These are phyloP conservation scores for Talaromyces sp. DNA, from an alignment of 2,329 filamentous ascomycete species.

Conservation along the genomic window DNA sequence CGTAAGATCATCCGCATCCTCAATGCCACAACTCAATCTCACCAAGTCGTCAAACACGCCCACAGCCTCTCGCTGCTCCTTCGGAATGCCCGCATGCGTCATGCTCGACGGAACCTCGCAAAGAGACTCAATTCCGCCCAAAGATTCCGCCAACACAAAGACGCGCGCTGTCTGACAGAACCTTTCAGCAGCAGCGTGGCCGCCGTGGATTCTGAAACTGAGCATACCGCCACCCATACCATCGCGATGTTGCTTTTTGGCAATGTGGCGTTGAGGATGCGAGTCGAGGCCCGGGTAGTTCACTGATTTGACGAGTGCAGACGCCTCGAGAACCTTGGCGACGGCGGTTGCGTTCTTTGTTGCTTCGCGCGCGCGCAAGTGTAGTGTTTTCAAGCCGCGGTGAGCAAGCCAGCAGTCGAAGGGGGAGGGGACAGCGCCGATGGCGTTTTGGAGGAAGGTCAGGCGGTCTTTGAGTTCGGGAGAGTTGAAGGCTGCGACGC, in stretches of 20 bases:
- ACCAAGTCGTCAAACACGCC: slow-evolving; percentile 95
- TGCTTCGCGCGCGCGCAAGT: slow-evolving; percentile 84
- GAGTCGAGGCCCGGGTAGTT: slow-evolving; percentile 92
- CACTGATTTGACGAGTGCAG: slow-evolving; percentile 78
- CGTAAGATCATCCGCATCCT: slow-evolving; percentile 81
- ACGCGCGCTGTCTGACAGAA: slow-evolving; percentile 89
- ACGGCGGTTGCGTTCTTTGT: slow-evolving; percentile 76
- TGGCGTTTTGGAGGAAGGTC: slow-evolving; percentile 92
- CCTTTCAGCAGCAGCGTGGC: slow-evolving; percentile 76
- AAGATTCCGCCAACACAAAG: slow-evolving; percentile 87
- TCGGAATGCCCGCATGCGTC: slow-evolving; percentile 95
- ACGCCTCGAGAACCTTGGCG: slow-evolving; percentile 72
- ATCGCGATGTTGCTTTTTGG: slow-evolving; percentile 85
- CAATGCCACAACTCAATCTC: slow-evolving; percentile 87
- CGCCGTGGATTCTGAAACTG: slow-evolving; percentile 88
- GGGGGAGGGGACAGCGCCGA: slow-evolving; percentile 87
- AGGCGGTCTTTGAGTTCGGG: slow-evolving; percentile 73
- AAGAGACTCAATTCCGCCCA: slow-evolving; percentile 89
- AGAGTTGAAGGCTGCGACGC: slow-evolving; percentile 90
- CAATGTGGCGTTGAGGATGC: slow-evolving; percentile 81
- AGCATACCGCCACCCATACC: slow-evolving; percentile 97
- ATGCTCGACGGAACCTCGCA: slow-evolving; percentile 91
- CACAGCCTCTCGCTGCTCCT: slow-evolving; percentile 82
- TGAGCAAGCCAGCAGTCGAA: slow-evolving; percentile 99
- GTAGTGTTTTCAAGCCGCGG: slow-evolving; percentile 92